Evolutionary conservation across 305 asterid genomes (phyloP), one percentile per base, ranked within the genome.

Genomic region (Fraxinus platypoda): DNA sequence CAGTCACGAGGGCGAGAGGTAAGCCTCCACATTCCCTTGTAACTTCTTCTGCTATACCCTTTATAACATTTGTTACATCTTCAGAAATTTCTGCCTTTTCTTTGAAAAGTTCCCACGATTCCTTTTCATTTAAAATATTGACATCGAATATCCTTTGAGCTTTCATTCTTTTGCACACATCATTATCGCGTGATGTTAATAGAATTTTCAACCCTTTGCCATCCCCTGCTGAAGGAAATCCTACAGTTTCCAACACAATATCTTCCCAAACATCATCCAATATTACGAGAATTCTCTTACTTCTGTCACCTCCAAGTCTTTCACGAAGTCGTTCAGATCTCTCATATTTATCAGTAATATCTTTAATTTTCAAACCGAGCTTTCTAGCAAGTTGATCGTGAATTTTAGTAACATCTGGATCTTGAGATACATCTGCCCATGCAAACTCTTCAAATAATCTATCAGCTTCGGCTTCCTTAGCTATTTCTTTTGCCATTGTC

Each of bases 241-340:
- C 89, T 33, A 88, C 15, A 0, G 30, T 59, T 25, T 8, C 31
- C 49, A 87, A 41, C 3, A 77, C 57, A 11, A 82, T 11, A 9
- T 28, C 0, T 9, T 77, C 38, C 91, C 88, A 90, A 17, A 87
- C 37, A 83, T 90, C 90, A 75, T 86, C 92, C 9, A 90, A 13
- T n/a, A 88, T 75, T 21, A 90, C 30, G 6, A 88, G 83, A 7
- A 68, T 66, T 17, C 23, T 78, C 2, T 54, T 84, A 0, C 0
- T 3, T 9, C 7, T 13, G 15, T 38, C 62, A 28, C 19, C 3
- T 23, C 0, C 73, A 31, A 84, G 7, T 43, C 87, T 81, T 13
- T 37, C 4, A 21, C 1, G 43, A 43, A 90, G 57, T n/a, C 11
- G n/a, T 6, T 19, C 37, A 31, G 84, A 84, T 38, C 85, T 35